Conservation (phyloP, 805 yeast genomes). For the Starmerella floricola region DNA sequence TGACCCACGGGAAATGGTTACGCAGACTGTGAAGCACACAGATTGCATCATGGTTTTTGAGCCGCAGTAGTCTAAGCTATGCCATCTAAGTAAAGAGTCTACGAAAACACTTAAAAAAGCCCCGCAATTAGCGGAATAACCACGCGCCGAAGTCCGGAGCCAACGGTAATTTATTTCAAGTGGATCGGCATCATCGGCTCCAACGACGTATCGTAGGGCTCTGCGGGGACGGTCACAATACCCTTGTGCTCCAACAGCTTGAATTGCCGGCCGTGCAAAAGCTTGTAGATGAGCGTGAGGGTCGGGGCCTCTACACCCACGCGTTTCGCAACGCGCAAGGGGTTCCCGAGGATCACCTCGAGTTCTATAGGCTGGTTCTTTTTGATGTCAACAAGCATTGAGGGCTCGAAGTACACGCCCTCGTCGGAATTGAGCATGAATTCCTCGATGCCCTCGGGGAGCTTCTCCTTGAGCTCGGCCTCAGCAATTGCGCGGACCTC, state of each 20-base stretch:
- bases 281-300: constrained; percentile 43
- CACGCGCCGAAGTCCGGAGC: not conserved
- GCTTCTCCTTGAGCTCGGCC: constrained; percentile 45
- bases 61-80: too few species aligned
- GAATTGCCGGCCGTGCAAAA: constrained; percentile 51
- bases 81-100: too few species aligned
- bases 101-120: too few species aligned
- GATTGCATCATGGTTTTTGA: too few species aligned
- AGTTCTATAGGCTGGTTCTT: constrained; percentile 59
- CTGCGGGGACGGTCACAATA: constrained; percentile 33
- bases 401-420: constrained; percentile 50
- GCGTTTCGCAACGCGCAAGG: constrained; percentile 40
- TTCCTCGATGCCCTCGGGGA: constrained; percentile 41
- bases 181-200: constrained; percentile 4
- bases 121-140: too few species aligned
- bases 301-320: constrained; percentile 45
- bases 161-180: not conserved
- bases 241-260: constrained; percentile 48
- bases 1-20: too few species aligned
- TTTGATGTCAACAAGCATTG: constrained; percentile 58
- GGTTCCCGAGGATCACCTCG: constrained; percentile 60
- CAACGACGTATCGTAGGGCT: constrained; percentile 6
- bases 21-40: too few species aligned
- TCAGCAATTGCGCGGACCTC: constrained; percentile 56
- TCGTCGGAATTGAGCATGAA: constrained; percentile 46